A percentile compares a stretch with the other conserved stretches of the same genome.
These are phyloP conservation scores for Ophiostoma perfectum DNA, from an alignment of 2,329 filamentous ascomycete genomes.

Conservation along the genomic window DNA sequence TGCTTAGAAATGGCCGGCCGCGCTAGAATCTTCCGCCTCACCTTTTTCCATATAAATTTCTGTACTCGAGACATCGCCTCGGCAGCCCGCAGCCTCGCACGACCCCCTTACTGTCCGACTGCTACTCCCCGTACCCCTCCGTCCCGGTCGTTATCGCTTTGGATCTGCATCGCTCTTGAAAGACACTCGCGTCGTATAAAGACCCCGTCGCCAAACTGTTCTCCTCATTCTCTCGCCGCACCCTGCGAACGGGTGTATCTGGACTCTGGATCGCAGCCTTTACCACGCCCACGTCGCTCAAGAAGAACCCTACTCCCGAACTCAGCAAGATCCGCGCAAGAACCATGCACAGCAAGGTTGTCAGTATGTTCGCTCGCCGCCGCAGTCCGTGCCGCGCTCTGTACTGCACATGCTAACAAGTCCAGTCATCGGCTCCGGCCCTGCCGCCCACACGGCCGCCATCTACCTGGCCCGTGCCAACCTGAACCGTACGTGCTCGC, in stretches of 20 bases:
- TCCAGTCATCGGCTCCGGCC: slow-evolving; percentile 81
- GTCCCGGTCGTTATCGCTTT: slow-evolving; percentile 1
- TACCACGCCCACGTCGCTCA: slow-evolving; percentile 58
- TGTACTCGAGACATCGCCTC: background rate
- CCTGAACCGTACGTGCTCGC: slow-evolving; percentile 61
- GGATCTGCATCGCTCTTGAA: background rate
- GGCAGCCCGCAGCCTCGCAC: slow-evolving; percentile 2
- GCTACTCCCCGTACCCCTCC: background rate
- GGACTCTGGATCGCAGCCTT: slow-evolving; percentile 69
- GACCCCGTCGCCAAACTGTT: slow-evolving; percentile 73
- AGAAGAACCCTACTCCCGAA: slow-evolving; percentile 39
- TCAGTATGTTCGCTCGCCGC: slow-evolving; percentile 54
- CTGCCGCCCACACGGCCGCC: slow-evolving; percentile 93
- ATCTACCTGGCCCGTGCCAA: slow-evolving; percentile 94
- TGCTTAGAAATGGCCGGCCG: background rate
- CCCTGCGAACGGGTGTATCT: slow-evolving; percentile 67
- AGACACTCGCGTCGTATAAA: background rate
- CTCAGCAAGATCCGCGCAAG: slow-evolving; percentile 38
- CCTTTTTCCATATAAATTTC: slow-evolving; percentile 8
- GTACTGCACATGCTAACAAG: slow-evolving; percentile 24
- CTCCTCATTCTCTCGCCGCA: slow-evolving; percentile 71
- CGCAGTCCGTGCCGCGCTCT: slow-evolving; percentile 22
- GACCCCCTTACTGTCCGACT: background rate
- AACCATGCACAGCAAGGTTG: slow-evolving; percentile 89
- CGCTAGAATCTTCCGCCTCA: slow-evolving; percentile 11